Percentiles rank a stretch among this genome's conserved stretches.
Conservation (phyloP, 805 yeast species). For the Sugiyamaella americana region DNA sequence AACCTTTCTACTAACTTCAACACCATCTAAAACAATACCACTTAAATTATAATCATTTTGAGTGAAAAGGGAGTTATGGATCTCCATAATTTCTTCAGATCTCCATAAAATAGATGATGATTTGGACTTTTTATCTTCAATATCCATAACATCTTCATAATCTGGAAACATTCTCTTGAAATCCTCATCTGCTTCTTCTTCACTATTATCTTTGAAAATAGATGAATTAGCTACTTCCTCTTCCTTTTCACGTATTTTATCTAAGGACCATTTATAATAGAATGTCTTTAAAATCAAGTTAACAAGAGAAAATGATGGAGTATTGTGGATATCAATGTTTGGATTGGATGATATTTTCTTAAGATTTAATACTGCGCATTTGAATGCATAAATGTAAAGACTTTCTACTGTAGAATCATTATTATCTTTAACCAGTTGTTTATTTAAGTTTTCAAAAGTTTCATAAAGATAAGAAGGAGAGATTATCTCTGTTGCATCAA, state of each 20-base stretch:
- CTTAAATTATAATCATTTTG: neutral
- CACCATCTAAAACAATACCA: neutral
- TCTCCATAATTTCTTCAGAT: neutral
- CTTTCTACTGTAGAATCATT: neutral
- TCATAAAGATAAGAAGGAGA: neutral
- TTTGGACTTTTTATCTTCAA: slow-evolving; percentile 18
- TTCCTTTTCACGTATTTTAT: slow-evolving; percentile 62
- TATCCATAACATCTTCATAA: slow-evolving; percentile 58
- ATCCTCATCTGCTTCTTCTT: slow-evolving; percentile 70
- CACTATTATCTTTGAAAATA: slow-evolving; percentile 59
- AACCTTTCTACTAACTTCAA: neutral
- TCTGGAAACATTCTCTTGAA: slow-evolving; percentile 81
- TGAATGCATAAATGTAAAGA: neutral
- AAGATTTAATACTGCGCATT: neutral
- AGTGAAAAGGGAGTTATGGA: neutral
- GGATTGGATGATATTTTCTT: neutral
- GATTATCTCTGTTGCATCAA: slow-evolving; percentile 7
- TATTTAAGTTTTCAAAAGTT: neutral
- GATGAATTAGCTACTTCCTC: slow-evolving; percentile 53
- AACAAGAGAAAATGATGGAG: neutral
- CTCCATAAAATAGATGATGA: neutral
- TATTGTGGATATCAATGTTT: neutral
- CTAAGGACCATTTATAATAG: slow-evolving; percentile 76
- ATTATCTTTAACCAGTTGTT: neutral
- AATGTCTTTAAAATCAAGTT: slow-evolving; percentile 25